Evolutionary conservation across 2,329 filamentous ascomycete species (phyloP).

Genomic region (Fusarium napiforme): DNA sequence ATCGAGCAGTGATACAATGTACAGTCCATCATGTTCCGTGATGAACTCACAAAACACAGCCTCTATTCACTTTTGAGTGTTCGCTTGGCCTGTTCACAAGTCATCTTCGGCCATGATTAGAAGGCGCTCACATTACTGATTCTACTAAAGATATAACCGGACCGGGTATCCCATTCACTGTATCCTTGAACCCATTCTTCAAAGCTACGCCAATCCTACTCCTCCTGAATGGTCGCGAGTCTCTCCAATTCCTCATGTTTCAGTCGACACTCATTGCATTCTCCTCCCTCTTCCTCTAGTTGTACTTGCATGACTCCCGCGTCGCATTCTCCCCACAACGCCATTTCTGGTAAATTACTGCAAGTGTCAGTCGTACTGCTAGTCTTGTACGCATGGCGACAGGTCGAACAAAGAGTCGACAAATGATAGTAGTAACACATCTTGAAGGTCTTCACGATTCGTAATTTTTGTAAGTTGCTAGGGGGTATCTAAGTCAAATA

Average conservation of each 20-base stretch:
- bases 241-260: background rate
- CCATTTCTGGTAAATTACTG: background rate
- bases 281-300: background rate
- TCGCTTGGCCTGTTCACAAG: rapidly evolving
- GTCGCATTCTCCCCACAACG: background rate
- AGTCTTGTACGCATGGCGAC: background rate
- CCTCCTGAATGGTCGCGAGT: background rate
- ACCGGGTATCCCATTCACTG: rapidly evolving
- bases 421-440: background rate
- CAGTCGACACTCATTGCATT: background rate
- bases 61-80: background rate
- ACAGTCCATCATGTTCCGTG: rapidly evolving
- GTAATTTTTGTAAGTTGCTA: rapidly evolving
- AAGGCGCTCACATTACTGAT: rapidly evolving
- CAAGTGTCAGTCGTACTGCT: background rate
- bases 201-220: background rate
- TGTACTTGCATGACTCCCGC: background rate
- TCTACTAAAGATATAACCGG: rapidly evolving
- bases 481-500: rapidly evolving
- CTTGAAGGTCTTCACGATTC: rapidly evolving
- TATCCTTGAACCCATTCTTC: rapidly evolving
- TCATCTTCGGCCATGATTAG: rapidly evolving
- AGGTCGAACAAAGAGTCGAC: background rate
- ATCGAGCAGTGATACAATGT: background rate
- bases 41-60: background rate